Evolutionary conservation across 176 grass and related monocot species (phyloP), one percentile per base, ranked within the genome.

Genomic region (Alopecurus myosuroides): DNA sequence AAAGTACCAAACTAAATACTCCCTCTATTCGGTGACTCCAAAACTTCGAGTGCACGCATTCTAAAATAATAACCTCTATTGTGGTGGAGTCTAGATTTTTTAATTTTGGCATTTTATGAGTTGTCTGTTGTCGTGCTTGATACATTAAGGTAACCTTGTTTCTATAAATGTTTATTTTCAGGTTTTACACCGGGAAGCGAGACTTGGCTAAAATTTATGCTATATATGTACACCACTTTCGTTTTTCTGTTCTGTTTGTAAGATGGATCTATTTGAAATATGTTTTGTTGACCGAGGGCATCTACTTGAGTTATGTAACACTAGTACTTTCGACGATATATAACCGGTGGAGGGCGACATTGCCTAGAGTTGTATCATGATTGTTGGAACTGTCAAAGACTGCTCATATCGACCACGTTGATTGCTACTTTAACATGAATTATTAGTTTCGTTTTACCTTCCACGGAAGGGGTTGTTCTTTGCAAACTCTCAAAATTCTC

Each of bases 161-260:
- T 53, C 18, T 9, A 55, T 37, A 70, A 61, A 48, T 91, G 31
- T 65, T 42, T 68, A 30, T 77, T 15, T 71, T 66, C 88, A 95
- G 90, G 90, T 92, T 78, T 50, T 95, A 50, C 85, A 86, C 29
- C 86, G 88, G 58, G 93, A 95, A 86, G 82, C 90, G 61, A 92
- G 93, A 80, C 86, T 95, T 78, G 88, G 90, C 46, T 92, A 80
- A 92, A 74, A 30, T 84, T 46, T 78, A 79, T 78, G 50, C 5
- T 58, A 34, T 76, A 25, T 42, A 33, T 86, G 74, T 72, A 55
- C 26, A 79, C 76, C 35, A 45, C 48, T 42, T 77, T 49, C 14
- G n/a, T 46, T 80, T 41, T 42, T 46, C n/a, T 52, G 28, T 19
- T 71, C 41, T 45, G 66, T 60, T 77, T 58, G 72, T 64, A 81